Evolutionary conservation across 1,139 yeast species (phyloP), one percentile per base, ranked within the genome.

Genomic region (Taphrina confusa): DNA sequence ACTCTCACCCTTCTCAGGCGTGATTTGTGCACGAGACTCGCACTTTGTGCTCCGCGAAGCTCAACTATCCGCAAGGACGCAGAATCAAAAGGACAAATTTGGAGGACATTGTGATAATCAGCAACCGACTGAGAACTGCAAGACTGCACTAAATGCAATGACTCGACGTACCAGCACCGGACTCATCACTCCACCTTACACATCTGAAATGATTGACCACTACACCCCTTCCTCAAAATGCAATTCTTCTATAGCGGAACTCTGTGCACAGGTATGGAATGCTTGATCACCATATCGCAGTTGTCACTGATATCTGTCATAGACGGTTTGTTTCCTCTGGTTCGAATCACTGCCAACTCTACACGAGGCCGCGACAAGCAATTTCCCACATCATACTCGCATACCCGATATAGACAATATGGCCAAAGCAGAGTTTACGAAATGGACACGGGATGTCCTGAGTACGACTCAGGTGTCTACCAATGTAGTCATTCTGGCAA

Each of bases 381-480:
- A 46, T 36, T 54, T 16, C 45, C 49, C 58, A 30, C 49, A 54
- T 16, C 39, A 54, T 14, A 34, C 58, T 3, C 50, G 58, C 18
- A 25, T 44, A 16, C 58, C 58, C 6, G 39, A 34, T 6, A 16
- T 36, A 14, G 58, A 54, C 51, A 54, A 44, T 20, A 20, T 54
- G 16, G 51, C 58, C 14, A 31, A 36, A 16, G 36, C 42, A 12
- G 58, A 54, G 25, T 58, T 58, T 20, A 36, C 44, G 16, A 44
- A 51, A 30, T 61, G 63, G 63, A 57, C 59, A 14, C 25, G 51
- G 25, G 45, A 51, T 31, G 63, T 73, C 4, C 66, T 74, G 34
- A 62, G 66, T 49, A 69, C 71, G 33, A 71, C 75, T 11, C 71
- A 70, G 54, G 66, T 74, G 23, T 72, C 76, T 2, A 69, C 70